A percentile compares a stretch with the other conserved stretches of the same genome.
Evolutionary conservation across 2,329 filamentous ascomycete species (phyloP).

Genomic region (Phyllosticta capitalensis): DNA sequence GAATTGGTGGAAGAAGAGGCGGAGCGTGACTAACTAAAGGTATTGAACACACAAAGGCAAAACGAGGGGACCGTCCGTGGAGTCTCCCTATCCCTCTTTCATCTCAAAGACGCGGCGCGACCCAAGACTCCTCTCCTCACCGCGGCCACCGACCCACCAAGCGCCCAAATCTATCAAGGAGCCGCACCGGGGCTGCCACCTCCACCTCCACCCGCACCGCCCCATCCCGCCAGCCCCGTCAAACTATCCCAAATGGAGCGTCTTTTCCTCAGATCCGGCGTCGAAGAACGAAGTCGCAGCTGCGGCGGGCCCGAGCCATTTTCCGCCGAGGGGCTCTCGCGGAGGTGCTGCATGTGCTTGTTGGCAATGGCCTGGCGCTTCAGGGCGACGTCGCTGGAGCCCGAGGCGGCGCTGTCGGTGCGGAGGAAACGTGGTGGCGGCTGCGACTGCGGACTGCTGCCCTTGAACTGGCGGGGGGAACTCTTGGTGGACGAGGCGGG

Average conservation of each 20-base stretch:
- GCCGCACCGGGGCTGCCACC: no score
- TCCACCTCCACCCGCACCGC: background rate
- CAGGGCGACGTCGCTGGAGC: background rate
- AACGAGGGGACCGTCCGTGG: no score
- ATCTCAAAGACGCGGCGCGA: no score
- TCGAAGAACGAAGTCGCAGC: background rate
- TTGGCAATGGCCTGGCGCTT: background rate
- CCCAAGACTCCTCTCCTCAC: no score
- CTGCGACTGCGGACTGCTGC: background rate
- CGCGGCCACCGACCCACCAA: no score
- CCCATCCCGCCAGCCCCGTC: constrained; percentile 6
- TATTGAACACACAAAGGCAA: no score
- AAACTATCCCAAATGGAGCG: constrained; percentile 8
- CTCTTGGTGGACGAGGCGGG: background rate
- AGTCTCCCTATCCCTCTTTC: no score
- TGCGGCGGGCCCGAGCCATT: background rate
- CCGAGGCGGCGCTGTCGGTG: no score
- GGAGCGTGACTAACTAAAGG: no score
- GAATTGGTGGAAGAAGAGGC: no score
- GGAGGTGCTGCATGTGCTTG: background rate
- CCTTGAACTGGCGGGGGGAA: background rate
- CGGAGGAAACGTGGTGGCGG: background rate
- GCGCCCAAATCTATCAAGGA: background rate
- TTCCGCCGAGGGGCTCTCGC: background rate
- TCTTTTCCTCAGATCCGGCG: constrained; percentile 1